Conservation (phyloP, 192 early-diverging fungal genomes). For the Coemansia furcata region DNA sequence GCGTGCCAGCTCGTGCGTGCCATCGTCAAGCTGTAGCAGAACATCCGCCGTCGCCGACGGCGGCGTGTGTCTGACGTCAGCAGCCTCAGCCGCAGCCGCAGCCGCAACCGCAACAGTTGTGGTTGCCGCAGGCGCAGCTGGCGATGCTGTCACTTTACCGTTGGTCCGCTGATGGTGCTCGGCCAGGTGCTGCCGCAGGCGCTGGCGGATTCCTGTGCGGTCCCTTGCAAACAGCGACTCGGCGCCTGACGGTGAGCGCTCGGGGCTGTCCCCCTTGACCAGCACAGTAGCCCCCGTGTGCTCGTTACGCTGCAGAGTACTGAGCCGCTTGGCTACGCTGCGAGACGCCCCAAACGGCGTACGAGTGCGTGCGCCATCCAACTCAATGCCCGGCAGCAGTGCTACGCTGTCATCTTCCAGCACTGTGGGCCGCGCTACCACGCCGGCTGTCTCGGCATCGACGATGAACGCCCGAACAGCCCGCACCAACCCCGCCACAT, state of each 20-base stretch:
- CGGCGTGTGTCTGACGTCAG: neutral
- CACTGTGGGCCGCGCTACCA: constrained; percentile 24
- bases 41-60: constrained; percentile 32
- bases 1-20: constrained; percentile 50
- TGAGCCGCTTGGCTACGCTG: constrained; percentile 25
- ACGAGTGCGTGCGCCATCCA: constrained; percentile 24
- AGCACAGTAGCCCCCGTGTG: constrained; percentile 49
- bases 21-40: constrained; percentile 49
- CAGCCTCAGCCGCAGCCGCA: neutral
- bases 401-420: constrained; percentile 34
- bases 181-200: constrained; percentile 52
- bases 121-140: neutral
- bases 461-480: constrained; percentile 73
- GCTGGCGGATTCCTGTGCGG: constrained; percentile 49
- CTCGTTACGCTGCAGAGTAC: constrained; percentile 51
- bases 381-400: constrained; percentile 42
- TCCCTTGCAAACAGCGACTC: constrained; percentile 51
- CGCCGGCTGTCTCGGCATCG: constrained; percentile 59
- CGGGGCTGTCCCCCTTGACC: constrained; percentile 28
- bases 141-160: constrained; percentile 4
- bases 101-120: neutral
- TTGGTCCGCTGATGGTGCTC: constrained; percentile 50
- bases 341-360: constrained; percentile 12
- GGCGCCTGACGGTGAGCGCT: neutral
- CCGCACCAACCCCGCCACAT: constrained; percentile 72